Evolutionary conservation across 192 early-diverging fungal genomes (phyloP).

Genomic region (Coemansia furcata): DNA sequence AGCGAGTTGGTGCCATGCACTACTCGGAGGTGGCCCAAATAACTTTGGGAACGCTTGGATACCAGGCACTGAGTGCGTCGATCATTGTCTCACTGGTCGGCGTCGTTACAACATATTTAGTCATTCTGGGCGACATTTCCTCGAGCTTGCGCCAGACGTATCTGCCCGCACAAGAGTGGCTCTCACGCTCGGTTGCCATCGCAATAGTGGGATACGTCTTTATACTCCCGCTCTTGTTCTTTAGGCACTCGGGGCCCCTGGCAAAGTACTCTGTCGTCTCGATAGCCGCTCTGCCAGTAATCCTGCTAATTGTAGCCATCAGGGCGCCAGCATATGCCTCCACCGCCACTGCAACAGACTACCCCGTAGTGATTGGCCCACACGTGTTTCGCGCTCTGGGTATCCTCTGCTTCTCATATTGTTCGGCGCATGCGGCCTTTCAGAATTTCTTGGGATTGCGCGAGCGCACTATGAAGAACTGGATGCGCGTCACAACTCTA

Average conservation of each 20-base stretch:
- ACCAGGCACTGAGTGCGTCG: constrained; percentile 56
- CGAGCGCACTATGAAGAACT: constrained; percentile 49
- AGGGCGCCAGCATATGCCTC: constrained; percentile 53
- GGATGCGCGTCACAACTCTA: constrained; percentile 53
- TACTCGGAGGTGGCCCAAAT: constrained; percentile 54
- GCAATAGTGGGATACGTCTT: constrained; percentile 24
- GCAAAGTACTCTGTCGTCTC: constrained; percentile 57
- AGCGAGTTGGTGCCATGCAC: constrained; percentile 53
- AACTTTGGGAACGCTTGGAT: constrained; percentile 56
- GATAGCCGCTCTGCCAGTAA: constrained; percentile 58
- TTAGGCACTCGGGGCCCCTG: constrained; percentile 61
- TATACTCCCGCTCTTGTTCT: constrained; percentile 56
- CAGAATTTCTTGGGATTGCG: constrained; percentile 57
- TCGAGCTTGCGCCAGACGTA: constrained; percentile 20
- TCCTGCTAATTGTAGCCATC: constrained; percentile 56
- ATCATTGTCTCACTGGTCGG: constrained; percentile 61
- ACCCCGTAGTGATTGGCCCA: constrained; percentile 44
- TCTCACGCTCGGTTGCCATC: constrained; percentile 9
- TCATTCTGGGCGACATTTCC: constrained; percentile 31
- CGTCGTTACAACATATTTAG: constrained; percentile 35
- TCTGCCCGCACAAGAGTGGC: constrained; percentile 14
- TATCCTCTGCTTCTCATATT: constrained; percentile 62
- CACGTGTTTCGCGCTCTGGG: constrained; percentile 63
- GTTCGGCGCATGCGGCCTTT: constrained; percentile 62
- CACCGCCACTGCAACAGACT: background rate